Evolutionary conservation across 345 rosid genomes (phyloP).

Genomic region (Syzygium aromaticum): DNA sequence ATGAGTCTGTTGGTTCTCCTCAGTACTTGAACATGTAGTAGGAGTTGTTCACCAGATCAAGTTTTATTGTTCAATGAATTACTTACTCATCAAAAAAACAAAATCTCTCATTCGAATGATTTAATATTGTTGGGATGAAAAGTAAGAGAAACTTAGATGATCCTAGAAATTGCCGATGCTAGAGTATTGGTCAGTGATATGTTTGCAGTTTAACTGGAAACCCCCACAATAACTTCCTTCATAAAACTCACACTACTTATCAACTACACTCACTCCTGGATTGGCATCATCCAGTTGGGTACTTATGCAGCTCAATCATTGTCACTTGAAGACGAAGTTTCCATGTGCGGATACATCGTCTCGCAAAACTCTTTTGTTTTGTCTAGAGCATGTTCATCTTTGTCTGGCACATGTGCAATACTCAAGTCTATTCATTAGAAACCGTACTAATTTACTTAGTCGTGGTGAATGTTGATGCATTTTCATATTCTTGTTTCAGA

Average conservation of each 20-base stretch:
- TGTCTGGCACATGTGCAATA: not conserved
- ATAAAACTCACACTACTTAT: not conserved
- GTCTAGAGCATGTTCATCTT: not conserved
- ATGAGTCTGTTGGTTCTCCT: not conserved
- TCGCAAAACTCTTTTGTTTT: not conserved
- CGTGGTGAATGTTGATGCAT: not conserved
- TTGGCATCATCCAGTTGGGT: not conserved
- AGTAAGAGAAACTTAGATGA: not conserved
- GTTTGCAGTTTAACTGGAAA: not conserved
- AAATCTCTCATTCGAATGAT: not conserved
- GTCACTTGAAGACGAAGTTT: not conserved
- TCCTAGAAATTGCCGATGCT: not conserved
- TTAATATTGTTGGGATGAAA: not conserved
- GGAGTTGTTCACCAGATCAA: not conserved
- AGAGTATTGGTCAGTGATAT: not conserved
- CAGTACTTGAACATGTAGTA: not conserved
- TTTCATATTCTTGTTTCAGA: not conserved
- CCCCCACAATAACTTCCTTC: not conserved
- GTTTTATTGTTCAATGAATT: not conserved
- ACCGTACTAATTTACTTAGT: not conserved
- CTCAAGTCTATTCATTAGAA: not conserved
- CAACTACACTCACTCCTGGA: not conserved
- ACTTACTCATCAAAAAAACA: not conserved
- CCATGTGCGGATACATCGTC: not conserved
- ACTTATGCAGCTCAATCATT: not conserved